Base-by-base conservation (phyloP, 805 yeast species). In the Ogataea paradorogensis region DNA sequence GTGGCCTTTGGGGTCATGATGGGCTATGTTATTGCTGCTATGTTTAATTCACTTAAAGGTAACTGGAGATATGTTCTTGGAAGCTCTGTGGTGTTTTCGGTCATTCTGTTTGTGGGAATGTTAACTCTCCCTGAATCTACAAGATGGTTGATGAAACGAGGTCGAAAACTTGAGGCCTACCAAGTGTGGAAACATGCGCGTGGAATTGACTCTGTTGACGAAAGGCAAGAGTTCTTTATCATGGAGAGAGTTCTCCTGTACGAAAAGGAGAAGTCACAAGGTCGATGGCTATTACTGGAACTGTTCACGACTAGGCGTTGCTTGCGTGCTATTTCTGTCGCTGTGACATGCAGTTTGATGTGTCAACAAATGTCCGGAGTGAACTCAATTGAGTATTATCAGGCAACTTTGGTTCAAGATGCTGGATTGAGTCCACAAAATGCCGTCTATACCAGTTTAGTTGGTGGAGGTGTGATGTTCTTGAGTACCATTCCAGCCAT, bases 51-150 rank as follows among this genome's bases (percentile, higher is more conserved):
- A 13, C 79, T 78, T 7, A 13, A 30, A 14, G 80, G 74, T 22
- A 80, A 79, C 24, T 79, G 85, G 85, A 66, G 84, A 52, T 76
- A 52, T 56, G 76, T 78, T 76, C 67, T 79, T 16, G 84, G 84
- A 10, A 74, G 81, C 4, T 75, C 84, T 2, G 62, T 78, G 33
- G 70, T 79, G 3, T 77, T 76, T 52, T 75, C 82, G n/a, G 68
- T 78, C 1, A 49, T 69, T 14, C 59, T 78, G 51, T 61, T 74
- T 33, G 30, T 66, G 35, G 82, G 80, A 27, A 52, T 75, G 59
- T 61, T 74, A 57, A 70, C 74, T 53, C 61, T 76, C 16, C 82
- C 82, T 3, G 82, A 77, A 48, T 72, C 78, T 9, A 81, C 82
- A 27, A 76, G 82, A 60, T 76, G 69, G 67, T 63, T 76, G 47